phyloP scores from a whole-genome alignment of 768 basidiomycete genomes.

The Guyanaporus albipodus region DNA sequence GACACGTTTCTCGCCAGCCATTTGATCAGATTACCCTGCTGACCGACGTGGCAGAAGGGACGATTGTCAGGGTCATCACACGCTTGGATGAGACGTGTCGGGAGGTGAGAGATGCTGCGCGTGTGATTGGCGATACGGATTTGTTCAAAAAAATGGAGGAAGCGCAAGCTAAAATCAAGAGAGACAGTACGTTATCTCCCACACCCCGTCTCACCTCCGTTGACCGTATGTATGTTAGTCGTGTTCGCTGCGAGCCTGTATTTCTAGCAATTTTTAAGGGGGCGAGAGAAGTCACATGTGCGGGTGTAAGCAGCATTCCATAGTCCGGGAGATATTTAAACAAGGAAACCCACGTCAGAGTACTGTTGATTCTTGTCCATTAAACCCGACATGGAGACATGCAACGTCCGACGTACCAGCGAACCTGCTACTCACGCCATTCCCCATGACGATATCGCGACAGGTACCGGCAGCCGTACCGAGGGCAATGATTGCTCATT shows the following conservation, averaged over 20 bases:
- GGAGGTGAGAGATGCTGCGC: conserved; percentile 94
- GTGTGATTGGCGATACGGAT: conserved; percentile 94
- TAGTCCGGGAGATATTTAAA: conserved; percentile 15
- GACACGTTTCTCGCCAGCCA: conserved; percentile 50
- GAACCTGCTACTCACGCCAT: conserved; percentile 2
- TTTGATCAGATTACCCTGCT: conserved; percentile 91
- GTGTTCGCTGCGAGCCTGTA: conserved; percentile 87
- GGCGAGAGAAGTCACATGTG: conserved; percentile 10
- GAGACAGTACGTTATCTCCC: conserved; percentile 74
- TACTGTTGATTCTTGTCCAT: conserved; percentile 2
- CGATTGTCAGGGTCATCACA: conserved; percentile 94
- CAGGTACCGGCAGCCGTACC: conserved; percentile 12
- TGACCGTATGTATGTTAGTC: conserved; percentile 41
- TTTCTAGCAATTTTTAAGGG: conserved; percentile 45
- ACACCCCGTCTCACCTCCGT: background rate
- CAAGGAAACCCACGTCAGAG: background rate
- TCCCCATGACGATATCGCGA: background rate
- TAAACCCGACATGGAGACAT: conserved; percentile 13
- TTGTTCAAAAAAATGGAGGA: conserved; percentile 99
- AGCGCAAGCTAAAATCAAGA: conserved; percentile 86
- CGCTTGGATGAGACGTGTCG: conserved; percentile 95
- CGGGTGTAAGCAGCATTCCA: conserved; percentile 20
- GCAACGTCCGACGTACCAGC: background rate
- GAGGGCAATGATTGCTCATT: conserved; percentile 1
- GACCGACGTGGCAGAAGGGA: conserved; percentile 95